These are phyloP conservation scores for Mariannaea sp. DNA, from an alignment of 2,329 filamentous ascomycete genomes.

Conservation along the genomic window DNA sequence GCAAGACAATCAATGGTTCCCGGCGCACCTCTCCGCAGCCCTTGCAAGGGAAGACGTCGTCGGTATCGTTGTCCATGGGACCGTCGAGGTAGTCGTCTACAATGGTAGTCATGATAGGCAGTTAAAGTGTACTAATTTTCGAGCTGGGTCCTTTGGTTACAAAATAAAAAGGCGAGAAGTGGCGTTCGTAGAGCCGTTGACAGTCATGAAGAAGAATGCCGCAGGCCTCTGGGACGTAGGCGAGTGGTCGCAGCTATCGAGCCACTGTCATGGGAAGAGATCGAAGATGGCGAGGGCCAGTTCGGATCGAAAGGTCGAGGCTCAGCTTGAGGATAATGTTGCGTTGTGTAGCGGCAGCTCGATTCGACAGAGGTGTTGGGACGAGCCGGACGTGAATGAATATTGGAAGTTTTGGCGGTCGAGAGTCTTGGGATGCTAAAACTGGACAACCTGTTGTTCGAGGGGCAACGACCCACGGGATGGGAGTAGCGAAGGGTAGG, in stretches of 20 bases:
- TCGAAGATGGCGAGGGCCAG: slow-evolving; percentile 15
- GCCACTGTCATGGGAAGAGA: slow-evolving; percentile 34
- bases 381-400: slow-evolving; percentile 7
- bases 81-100: slow-evolving; percentile 67
- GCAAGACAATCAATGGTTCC: background rate
- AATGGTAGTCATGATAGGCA: slow-evolving; percentile 50
- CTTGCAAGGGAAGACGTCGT: slow-evolving; percentile 89
- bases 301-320: slow-evolving; percentile 21
- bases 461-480: slow-evolving; percentile 12
- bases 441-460: slow-evolving; percentile 17
- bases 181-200: slow-evolving; percentile 19
- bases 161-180: slow-evolving; percentile 21
- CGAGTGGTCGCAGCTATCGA: slow-evolving; percentile 30
- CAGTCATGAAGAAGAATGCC: slow-evolving; percentile 29
- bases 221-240: slow-evolving; percentile 29
- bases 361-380: slow-evolving; percentile 12
- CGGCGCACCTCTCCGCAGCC: slow-evolving; percentile 84
- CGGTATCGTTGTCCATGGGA: slow-evolving; percentile 75
- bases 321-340: slow-evolving; percentile 17
- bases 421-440: slow-evolving; percentile 28
- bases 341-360: slow-evolving; percentile 10
- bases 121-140: slow-evolving; percentile 17
- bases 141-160: slow-evolving; percentile 10
- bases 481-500: slow-evolving; percentile 19
- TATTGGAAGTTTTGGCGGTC: slow-evolving; percentile 29